Evolutionary conservation across 2,329 filamentous ascomycete species (phyloP).

Genomic region (Phaeosphaeriaceae sp.): DNA sequence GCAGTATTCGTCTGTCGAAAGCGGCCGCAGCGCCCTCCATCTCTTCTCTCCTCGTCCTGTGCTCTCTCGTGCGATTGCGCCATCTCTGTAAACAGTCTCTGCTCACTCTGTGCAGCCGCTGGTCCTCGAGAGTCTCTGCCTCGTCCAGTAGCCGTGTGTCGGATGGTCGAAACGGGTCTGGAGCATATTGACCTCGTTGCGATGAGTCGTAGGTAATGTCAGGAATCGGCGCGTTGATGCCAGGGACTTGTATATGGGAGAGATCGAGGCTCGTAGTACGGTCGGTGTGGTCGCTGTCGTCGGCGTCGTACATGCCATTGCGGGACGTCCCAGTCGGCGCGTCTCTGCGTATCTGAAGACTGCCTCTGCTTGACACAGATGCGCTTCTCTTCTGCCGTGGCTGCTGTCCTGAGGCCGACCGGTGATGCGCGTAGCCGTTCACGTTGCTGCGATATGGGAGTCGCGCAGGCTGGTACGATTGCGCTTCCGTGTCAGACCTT

Average conservation of each 20-base stretch:
- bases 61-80: slow-evolving; percentile 51
- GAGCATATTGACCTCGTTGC: slow-evolving; percentile 28
- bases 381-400: slow-evolving; percentile 30
- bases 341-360: slow-evolving; percentile 38
- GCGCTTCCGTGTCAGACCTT: slow-evolving; percentile 34
- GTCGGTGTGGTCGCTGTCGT: slow-evolving; percentile 41
- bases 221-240: slow-evolving; percentile 46
- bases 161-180: slow-evolving; percentile 56
- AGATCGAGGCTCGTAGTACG: slow-evolving; percentile 37
- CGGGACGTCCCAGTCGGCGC: slow-evolving; percentile 17
- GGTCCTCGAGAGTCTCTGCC: slow-evolving; percentile 52
- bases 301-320: slow-evolving; percentile 27
- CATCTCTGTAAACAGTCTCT: slow-evolving; percentile 52
- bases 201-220: slow-evolving; percentile 16
- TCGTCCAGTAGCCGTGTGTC: slow-evolving; percentile 60
- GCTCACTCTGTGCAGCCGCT: slow-evolving; percentile 34
- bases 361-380: slow-evolving; percentile 48
- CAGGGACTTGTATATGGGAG: slow-evolving; percentile 41
- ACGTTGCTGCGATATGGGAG: slow-evolving; percentile 36
- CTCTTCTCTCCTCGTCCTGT: slow-evolving; percentile 20
- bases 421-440: slow-evolving; percentile 26
- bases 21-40: slow-evolving; percentile 48
- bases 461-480: slow-evolving; percentile 25
- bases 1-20: slow-evolving; percentile 59
- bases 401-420: slow-evolving; percentile 27